Conservation (phyloP, 495 filamentous ascomycete genomes). For the Aspergillus nanangensis region DNA sequence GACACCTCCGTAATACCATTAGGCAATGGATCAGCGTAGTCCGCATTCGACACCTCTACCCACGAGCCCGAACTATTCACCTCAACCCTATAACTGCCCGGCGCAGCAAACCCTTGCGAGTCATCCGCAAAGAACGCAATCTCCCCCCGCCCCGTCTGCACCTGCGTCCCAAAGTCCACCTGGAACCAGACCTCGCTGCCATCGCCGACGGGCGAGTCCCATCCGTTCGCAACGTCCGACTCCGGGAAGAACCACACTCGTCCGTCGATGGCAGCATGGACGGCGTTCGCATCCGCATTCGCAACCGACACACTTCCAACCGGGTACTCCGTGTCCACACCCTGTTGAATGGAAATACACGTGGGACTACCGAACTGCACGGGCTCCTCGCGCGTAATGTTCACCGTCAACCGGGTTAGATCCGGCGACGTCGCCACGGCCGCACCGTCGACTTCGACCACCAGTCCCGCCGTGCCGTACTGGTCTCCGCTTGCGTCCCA, state of each 20-base stretch:
- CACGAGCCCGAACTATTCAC: constrained; percentile 4
- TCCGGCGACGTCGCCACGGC: constrained; percentile 6
- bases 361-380: constrained; percentile 12
- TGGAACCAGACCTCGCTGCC: constrained; percentile 19
- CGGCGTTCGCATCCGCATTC: constrained; percentile 10
- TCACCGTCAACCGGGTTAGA: constrained; percentile 9
- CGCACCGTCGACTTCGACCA: constrained; percentile 20
- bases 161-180: constrained; percentile 11
- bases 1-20: constrained; percentile 11
- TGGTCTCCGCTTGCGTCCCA: constrained; percentile 19
- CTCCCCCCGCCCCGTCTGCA: constrained; percentile 8
- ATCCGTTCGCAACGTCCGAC: constrained; percentile 16
- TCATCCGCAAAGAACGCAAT: constrained; percentile 16
- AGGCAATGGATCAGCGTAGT: constrained; percentile 5
- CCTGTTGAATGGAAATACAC: constrained; percentile 20
- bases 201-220: constrained; percentile 16
- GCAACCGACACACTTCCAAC: constrained; percentile 19
- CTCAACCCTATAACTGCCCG: constrained; percentile 12
- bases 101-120: constrained; percentile 12
- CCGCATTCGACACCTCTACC: constrained; percentile 13
- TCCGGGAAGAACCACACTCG: constrained; percentile 20
- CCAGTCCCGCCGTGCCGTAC: constrained; percentile 19
- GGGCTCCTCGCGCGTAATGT: constrained; percentile 5
- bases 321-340: constrained; percentile 11
- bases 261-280: constrained; percentile 25